These are phyloP conservation scores for Trapa bicornis DNA, from an alignment of 345 rosid genomes.

Conservation along the genomic window DNA sequence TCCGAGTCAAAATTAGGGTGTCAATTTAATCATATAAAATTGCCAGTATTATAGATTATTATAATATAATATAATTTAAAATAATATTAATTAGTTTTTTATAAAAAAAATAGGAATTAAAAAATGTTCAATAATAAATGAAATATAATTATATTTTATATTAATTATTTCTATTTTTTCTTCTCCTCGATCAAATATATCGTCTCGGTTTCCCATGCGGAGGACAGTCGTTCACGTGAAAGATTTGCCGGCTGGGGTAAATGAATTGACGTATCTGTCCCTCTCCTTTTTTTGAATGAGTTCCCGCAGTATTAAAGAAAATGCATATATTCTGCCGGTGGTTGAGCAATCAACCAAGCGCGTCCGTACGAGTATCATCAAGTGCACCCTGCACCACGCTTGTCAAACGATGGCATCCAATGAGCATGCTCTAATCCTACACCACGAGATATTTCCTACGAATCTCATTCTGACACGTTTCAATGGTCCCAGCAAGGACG, in stretches of 20 bases:
- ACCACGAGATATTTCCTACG: not conserved
- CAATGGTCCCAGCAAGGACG: not conserved
- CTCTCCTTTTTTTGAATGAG: slow-evolving; percentile 7
- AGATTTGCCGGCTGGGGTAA: not conserved
- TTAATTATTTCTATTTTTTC: too few relatives aligned
- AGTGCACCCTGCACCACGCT: not conserved
- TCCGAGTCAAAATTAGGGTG: too few relatives aligned
- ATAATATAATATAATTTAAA: too few relatives aligned
- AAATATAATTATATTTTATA: too few relatives aligned
- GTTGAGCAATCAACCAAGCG: not conserved
- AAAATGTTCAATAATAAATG: too few relatives aligned
- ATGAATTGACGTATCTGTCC: not conserved
- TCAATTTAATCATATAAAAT: too few relatives aligned
- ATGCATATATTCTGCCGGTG: not conserved
- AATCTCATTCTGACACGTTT: not conserved
- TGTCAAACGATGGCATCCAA: not conserved
- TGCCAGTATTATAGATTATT: too few relatives aligned
- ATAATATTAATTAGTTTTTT: too few relatives aligned
- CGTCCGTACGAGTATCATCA: not conserved
- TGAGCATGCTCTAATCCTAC: not conserved
- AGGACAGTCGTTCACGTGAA: too few relatives aligned
- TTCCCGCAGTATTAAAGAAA: not conserved
- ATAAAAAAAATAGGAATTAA: too few relatives aligned
- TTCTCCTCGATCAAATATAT: too few relatives aligned
- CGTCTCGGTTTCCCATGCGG: too few relatives aligned